Base-by-base conservation (phyloP, 306 rosid species). In the Vigna trinervia region DNA sequence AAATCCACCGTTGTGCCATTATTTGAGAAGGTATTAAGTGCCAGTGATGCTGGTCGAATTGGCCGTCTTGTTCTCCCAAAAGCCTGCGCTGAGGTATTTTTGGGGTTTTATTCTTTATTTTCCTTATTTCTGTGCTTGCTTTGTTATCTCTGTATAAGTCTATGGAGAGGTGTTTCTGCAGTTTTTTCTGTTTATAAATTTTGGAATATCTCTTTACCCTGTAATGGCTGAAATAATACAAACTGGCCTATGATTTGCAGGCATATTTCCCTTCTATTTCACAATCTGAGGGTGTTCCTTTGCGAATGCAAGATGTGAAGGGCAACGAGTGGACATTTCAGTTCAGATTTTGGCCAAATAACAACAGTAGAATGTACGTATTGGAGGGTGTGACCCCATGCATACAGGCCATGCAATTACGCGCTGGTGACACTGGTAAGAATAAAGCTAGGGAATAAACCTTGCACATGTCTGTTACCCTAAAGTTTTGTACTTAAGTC, bases 381-480 rank as follows among this genome's bases (percentile, higher is more conserved):
- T 87, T 95, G 85, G 99, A 95, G 92, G 99, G 99, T 48, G 99
- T 95, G 52, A 92, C 97, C n/a, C 97, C 99, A 85, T 95, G 99
- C 89, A 95, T 95, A 84, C 99, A 95, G 82, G 67, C 97, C 63
- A 95, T 95, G 99, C 89, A 88, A 60, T 82, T 95, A 82, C 78
- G 48, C 52, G 99, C 99, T 48, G 99, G 99, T 57, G 99, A 95
- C 84, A 95, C 99, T 11, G 99, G 99, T 95, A 92, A 79, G 82
- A 53, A 77, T 77, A 30, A 54, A 71, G 74, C 57, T 39, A 51
- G 32, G 41, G 78, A 82, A 36, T 67, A 43, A 66, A 66, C 28
- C 62, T 52, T 53, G 65, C 48, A 28, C 82, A 69, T 52, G 53
- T 46, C 12, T 57, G 12, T 64, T 75, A 64, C 67, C 30, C 30